Base-by-base conservation (phyloP, 371 early-diverging fungal genomes). In the Umbelopsis sp. region DNA sequence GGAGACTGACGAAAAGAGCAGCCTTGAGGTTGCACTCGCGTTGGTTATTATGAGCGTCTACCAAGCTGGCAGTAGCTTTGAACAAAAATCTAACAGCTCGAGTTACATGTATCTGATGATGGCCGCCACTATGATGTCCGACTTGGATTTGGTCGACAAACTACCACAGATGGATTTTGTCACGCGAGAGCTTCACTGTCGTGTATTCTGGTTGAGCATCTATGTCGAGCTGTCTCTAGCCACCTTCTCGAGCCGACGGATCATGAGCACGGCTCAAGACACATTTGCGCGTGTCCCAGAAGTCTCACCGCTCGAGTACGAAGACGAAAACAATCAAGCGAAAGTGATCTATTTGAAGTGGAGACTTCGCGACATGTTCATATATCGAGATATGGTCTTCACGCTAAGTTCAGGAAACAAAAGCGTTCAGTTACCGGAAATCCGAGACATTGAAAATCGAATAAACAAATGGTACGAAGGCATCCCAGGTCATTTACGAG, bases 31-130 rank as follows among this genome's bases (percentile, higher is more conserved):
- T 35, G 57, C 57, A 18, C 57, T 57, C n/a, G 57, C 57, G 10
- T 57, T 57, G 29, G 29, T 57, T 25, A 57, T 57, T 18, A 57
- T 57, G 57, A 57, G 57, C 14, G 57, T 57, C 35, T 57, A 57
- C 16, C 57, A 57, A 57, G 57, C 57, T 18, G 57, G 57, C 4
- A 57, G 57, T 18, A 57, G 57, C n/a, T 29, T 29, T 35, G 57
- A 57, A n/a, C 57, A 57, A 16, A 57, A 57, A 18, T 57, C 57
- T 16, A 57, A 57, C 57, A 57, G 57, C 35, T 57, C 57, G 29
- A 57, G 57, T 35, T 57, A 57, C 18, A 57, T 57, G 57, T 57
- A 57, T n/a, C 35, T 57, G 11, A 57, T 57, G 57, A 57, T 57
- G 57, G 57, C 57, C 11, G 57, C 57, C 14, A 57, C 57, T 32